Evolutionary conservation across 2,329 filamentous ascomycete species (phyloP).

Genomic region (Aotearoamyces nothofagi): DNA sequence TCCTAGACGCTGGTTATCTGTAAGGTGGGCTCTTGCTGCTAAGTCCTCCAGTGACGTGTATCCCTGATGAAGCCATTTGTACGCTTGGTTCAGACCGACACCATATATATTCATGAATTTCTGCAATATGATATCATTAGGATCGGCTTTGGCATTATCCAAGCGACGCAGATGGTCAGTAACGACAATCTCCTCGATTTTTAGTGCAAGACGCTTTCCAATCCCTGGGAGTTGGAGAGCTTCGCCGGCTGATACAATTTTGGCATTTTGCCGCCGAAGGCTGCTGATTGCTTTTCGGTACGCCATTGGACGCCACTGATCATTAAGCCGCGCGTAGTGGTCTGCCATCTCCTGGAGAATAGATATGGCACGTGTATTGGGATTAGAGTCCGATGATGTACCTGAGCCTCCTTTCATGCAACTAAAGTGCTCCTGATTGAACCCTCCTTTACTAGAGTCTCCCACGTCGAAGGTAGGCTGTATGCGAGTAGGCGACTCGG

Average conservation of each 20-base stretch:
- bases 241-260: slow-evolving; percentile 53
- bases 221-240: slow-evolving; percentile 54
- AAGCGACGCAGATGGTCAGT: slow-evolving; percentile 59
- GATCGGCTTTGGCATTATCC: slow-evolving; percentile 53
- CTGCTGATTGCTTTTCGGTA: slow-evolving; percentile 69
- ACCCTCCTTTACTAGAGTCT: slow-evolving; percentile 8
- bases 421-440: slow-evolving; percentile 31
- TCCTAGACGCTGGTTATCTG: slow-evolving; percentile 56
- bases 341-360: slow-evolving; percentile 65
- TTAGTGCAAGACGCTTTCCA: slow-evolving; percentile 58
- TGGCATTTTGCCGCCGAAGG: slow-evolving; percentile 47
- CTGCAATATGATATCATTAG: slow-evolving; percentile 47
- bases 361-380: slow-evolving; percentile 63
- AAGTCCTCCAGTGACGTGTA: slow-evolving; percentile 63
- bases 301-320: slow-evolving; percentile 60
- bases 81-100: slow-evolving; percentile 55
- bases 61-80: slow-evolving; percentile 63
- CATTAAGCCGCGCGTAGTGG: slow-evolving; percentile 60
- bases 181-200: slow-evolving; percentile 77
- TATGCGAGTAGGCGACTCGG: slow-evolving; percentile 7
- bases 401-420: slow-evolving; percentile 37
- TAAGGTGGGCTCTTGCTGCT: slow-evolving; percentile 42
- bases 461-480: slow-evolving; percentile 1
- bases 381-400: slow-evolving; percentile 31
- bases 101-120: slow-evolving; percentile 69